Conservation (phyloP, 1,139 yeast genomes). For the Candida buenavistaensis region DNA sequence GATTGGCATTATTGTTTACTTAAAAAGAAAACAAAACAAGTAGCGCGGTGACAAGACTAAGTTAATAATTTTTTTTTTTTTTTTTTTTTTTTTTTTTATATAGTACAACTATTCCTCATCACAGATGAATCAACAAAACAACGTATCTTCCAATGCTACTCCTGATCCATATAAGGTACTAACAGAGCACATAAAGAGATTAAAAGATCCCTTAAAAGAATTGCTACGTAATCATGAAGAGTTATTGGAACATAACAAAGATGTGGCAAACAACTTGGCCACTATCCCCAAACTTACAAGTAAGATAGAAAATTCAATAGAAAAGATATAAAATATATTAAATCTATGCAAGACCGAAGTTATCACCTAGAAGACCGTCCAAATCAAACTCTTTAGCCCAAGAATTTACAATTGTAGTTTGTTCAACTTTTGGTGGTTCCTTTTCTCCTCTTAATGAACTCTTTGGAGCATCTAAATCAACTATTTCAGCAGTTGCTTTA, state of each 20-base stretch:
- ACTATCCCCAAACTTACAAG: conserved; percentile 14
- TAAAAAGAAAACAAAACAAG: background rate
- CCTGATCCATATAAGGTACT: conserved; percentile 25
- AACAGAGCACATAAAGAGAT: conserved; percentile 19
- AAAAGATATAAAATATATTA: background rate
- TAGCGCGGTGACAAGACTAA: too few species aligned
- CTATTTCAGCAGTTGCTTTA: conserved; percentile 29
- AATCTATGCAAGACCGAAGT: conserved; percentile 26
- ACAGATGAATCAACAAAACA: background rate
- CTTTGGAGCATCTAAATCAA: conserved; percentile 37
- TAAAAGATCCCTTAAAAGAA: conserved; percentile 24
- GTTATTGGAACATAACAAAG: conserved; percentile 26
- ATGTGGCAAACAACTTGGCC: conserved; percentile 23
- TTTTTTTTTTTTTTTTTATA: too few species aligned
- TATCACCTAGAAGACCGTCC: conserved; percentile 66
- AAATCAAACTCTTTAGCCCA: conserved; percentile 96
- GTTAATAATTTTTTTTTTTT: too few species aligned
- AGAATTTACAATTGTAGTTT: conserved; percentile 77
- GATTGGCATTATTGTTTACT: conserved; percentile 6
- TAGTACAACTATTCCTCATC: background rate
- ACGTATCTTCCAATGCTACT: too few species aligned
- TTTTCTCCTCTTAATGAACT: conserved; percentile 46
- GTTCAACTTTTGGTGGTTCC: conserved; percentile 59
- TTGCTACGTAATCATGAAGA: conserved; percentile 29
- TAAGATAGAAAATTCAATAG: conserved; percentile 7